Base-by-base conservation (phyloP, 306 rosid species). In the Prosopis cineraria region DNA sequence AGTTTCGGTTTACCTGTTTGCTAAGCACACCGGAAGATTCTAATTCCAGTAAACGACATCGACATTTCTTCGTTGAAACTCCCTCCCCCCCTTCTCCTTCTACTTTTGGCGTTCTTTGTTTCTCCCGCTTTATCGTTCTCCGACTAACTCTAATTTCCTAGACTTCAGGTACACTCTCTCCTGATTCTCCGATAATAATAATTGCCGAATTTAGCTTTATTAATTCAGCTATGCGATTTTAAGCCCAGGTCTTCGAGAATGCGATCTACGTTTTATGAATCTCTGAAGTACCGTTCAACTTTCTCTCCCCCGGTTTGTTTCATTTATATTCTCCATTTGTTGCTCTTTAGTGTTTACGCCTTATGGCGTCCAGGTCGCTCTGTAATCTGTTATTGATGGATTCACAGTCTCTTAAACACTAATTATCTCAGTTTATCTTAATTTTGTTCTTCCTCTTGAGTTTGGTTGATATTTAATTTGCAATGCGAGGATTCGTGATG, bases 11-110 rank as follows among this genome's bases (percentile, higher is more conserved):
- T 11, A 0, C 1, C 14, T 12, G 29, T 20, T 75, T 34, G 76
- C 73, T 69, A 76, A 83, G 78, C 64, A 75, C 79, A 75, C 29
- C 0, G 25, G 67, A 75, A 84, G 48, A 72, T 72, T 80, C 80
- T 25, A 43, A 41, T 27, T 30, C 27, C 73, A 11, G 22, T 67
- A 84, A 68, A 84, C 89, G 84, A 84, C 80, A 60, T 29, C 52
- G 65, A 41, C 77, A 2, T 50, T 34, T 44, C 43, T 68, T 79
- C 79, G 85, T 85, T 83, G 52, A 66, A 62, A 77, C 20, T 6
- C 52, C 52, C 69, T 40, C 31, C 0, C 41, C 48, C 20, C 6
- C 9, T 29, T 52, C 3, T 34, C 74, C 40, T 19, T 39, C 13
- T 59, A 5, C 33, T 16, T 10, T 0, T 17, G 1, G 19, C 36